Evolutionary conservation across 2,329 filamentous ascomycete genomes (phyloP), one percentile per base, ranked within the genome.

Genomic region (Colletotrichum falcatum): DNA sequence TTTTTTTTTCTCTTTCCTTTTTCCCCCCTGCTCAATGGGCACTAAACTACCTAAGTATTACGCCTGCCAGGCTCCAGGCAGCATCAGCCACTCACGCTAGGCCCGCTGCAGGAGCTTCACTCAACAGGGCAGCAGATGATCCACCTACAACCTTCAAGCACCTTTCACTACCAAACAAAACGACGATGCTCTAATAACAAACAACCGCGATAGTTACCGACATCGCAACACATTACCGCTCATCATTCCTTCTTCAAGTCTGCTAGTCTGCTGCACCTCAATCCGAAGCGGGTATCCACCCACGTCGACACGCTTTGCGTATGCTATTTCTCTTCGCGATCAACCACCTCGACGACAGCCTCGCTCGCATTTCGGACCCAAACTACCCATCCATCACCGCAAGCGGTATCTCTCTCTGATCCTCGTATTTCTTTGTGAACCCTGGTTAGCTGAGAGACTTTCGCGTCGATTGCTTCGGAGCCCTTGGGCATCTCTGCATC

Each of bases 221-320:
- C 14, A 39, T 39, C 23, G 33, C n/a, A 33, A 26, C 18, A 9
- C 30, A 28, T 54, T n/a, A 18, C 11, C 28, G 30, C 14, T n/a
- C 9, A 28, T 5, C 1, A 16, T 54, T 54, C 28, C 5, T n/a
- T 33, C 28, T 54, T 5, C 18, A 9, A 23, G 14, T 37, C 33
- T 23, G 7, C 28, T n/a, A 56, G 18, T 56, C 54, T 39, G 33
- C 23, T 26, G 20, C 51, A 14, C 2, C 20, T 23, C n/a, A 1
- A 35, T n/a, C 51, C 51, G 20, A 30, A 54, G 20, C 11, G 9
- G 51, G 5, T 20, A 54, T 35, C 5, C n/a, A 12, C 12, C 33
- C 11, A 55, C 53, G n/a, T 56, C 35, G 14, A 56, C n/a, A 37
- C 11, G n/a, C n/a, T 37, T 56, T 56, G 54, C 54, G 16, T 39